Evolutionary conservation across 2,329 filamentous ascomycete species (phyloP).

Genomic region (Westerdykella ornata): DNA sequence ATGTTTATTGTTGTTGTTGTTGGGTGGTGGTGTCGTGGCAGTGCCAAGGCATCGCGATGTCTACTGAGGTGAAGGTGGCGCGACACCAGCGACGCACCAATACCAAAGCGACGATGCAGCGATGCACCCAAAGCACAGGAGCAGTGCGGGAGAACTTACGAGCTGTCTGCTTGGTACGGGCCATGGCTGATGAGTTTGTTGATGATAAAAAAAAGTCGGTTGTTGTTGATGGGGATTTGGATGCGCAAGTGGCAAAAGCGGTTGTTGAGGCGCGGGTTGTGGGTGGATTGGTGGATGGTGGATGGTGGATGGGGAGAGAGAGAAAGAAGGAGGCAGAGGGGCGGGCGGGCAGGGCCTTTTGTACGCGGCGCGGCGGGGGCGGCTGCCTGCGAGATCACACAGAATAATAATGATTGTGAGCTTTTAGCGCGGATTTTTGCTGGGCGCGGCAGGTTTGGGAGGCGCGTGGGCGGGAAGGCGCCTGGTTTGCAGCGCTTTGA

Average conservation of each 20-base stretch:
- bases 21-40: constrained; percentile 10
- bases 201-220: constrained; percentile 12
- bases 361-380: constrained; percentile 23
- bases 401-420: constrained; percentile 5
- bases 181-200: constrained; percentile 38
- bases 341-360: constrained; percentile 34
- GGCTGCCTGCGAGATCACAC: constrained; percentile 33
- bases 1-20: no score
- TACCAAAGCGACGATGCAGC: constrained; percentile 5
- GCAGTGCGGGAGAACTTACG: constrained; percentile 41
- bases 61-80: constrained; percentile 5
- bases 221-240: constrained; percentile 21
- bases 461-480: constrained; percentile 7
- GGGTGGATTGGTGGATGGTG: constrained; percentile 19
- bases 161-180: constrained; percentile 52
- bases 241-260: constrained; percentile 11
- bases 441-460: no score
- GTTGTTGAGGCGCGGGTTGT: constrained; percentile 10
- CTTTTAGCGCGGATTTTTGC: constrained; percentile 10
- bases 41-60: constrained; percentile 12
- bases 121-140: constrained; percentile 11
- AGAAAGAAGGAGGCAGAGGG: constrained; percentile 30
- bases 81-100: constrained; percentile 6
- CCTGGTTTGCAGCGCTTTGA: constrained; percentile 10
- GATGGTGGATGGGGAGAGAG: constrained; percentile 29